Conservation (phyloP, 805 yeast genomes). For the Lachancea quebecensis region DNA sequence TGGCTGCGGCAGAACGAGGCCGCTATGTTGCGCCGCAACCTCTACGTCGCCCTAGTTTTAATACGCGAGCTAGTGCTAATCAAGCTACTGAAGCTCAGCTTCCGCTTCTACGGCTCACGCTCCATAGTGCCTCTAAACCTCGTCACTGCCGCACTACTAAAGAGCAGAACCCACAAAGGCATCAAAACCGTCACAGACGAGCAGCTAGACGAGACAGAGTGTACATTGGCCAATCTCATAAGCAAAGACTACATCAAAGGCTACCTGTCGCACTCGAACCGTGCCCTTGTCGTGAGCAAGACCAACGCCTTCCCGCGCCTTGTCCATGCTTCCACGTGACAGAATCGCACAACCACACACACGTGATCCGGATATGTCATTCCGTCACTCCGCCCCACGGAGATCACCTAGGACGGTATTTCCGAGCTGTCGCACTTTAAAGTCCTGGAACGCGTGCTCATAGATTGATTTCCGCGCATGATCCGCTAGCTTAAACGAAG, state of each 20-base stretch:
- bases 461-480: too few species aligned
- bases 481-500: background rate
- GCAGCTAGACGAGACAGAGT: slow-evolving; percentile 55
- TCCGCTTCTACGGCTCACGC: slow-evolving; percentile 16
- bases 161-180: slow-evolving; percentile 4
- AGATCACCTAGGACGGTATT: too few species aligned
- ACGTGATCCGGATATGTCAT: too few species aligned
- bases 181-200: slow-evolving; percentile 8
- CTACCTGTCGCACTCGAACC: slow-evolving; percentile 69
- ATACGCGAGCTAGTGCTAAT: slow-evolving; percentile 45
- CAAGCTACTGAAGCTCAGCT: slow-evolving; percentile 39
- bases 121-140: slow-evolving; percentile 15
- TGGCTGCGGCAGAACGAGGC: slow-evolving; percentile 40
- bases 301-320: slow-evolving; percentile 60
- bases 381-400: too few species aligned
- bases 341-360: too few species aligned
- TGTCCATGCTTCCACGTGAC: slow-evolving; percentile 1
- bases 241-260: slow-evolving; percentile 61
- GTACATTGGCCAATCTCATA: slow-evolving; percentile 61
- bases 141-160: slow-evolving; percentile 7
- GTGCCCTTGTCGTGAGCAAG: slow-evolving; percentile 70
- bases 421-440: too few species aligned
- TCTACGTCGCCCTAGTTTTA: slow-evolving; percentile 53
- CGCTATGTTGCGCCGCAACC: slow-evolving; percentile 47
- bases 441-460: too few species aligned